A percentile compares a stretch with the other conserved stretches of the same genome.
phyloP scores from a whole-genome alignment of 2,329 filamentous ascomycete species.

The Albophoma yamanashiensis region DNA sequence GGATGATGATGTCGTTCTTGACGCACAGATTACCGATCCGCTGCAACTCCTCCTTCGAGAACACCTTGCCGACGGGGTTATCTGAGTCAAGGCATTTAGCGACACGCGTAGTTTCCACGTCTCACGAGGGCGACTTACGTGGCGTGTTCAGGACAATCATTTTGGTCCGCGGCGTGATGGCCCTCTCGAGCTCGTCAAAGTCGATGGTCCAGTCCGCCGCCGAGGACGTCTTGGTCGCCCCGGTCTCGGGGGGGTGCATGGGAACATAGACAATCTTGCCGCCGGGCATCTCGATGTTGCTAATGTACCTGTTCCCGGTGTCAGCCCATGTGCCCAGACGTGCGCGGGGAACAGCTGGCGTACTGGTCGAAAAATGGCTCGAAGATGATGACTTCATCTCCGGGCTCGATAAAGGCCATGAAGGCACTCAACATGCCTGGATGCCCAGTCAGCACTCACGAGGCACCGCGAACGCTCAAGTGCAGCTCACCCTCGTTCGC shows the following conservation, averaged over 20 bases:
- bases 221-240: conserved; percentile 68
- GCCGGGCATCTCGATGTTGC: conserved; percentile 97
- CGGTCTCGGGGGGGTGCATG: conserved; percentile 77
- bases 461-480: conserved; percentile 17
- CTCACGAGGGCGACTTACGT: conserved; percentile 20
- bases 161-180: conserved; percentile 78
- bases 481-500: conserved; percentile 55
- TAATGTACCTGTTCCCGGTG: conserved; percentile 49
- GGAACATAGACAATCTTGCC: conserved; percentile 93
- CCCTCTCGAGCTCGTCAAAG: conserved; percentile 68
- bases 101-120: background rate
- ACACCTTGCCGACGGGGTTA: conserved; percentile 96
- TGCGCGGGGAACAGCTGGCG: conserved; percentile 1
- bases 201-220: conserved; percentile 84
- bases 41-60: conserved; percentile 71
- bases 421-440: conserved; percentile 83
- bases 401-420: conserved; percentile 91
- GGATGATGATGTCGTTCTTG: conserved; percentile 86
- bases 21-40: conserved; percentile 82
- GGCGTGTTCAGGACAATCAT: conserved; percentile 91
- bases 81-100: conserved; percentile 31
- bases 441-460: background rate
- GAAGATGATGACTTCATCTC: conserved; percentile 95
- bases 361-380: conserved; percentile 98
- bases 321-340: background rate